Percentiles rank a stretch among this genome's conserved stretches.
Conservation (phyloP, 169 alveolate species). For the Babesia ovata region DNA sequence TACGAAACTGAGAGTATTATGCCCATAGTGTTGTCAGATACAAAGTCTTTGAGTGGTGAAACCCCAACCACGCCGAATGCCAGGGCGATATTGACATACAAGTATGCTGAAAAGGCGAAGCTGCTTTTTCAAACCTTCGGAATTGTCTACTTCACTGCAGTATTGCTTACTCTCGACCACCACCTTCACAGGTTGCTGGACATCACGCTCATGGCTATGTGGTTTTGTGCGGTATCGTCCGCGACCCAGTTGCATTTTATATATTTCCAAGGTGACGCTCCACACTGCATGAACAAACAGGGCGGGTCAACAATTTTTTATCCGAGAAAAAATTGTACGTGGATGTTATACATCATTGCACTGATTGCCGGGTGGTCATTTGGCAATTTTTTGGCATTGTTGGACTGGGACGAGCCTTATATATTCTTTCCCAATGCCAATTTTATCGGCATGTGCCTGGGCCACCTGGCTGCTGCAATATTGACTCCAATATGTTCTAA, state of each 20-base stretch:
- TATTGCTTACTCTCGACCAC: constrained; percentile 40
- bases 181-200: constrained; percentile 6
- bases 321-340: background rate
- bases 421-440: constrained; percentile 45
- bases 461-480: constrained; percentile 44
- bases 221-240: background rate
- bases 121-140: background rate
- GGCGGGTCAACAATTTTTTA: background rate
- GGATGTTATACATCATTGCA: background rate
- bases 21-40: background rate
- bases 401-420: constrained; percentile 56
- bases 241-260: constrained; percentile 35
- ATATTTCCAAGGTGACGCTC: background rate
- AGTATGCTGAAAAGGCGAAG: background rate
- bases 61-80: constrained; percentile 1
- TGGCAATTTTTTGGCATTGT: constrained; percentile 57
- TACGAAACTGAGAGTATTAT: background rate
- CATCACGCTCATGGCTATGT: background rate
- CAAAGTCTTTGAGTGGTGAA: background rate
- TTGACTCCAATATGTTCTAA: background rate
- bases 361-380: constrained; percentile 33
- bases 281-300: background rate
- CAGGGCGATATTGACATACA: background rate
- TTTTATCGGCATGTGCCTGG: constrained; percentile 32
- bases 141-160: constrained; percentile 7